Evolutionary conservation across 345 rosid species (phyloP).

Genomic region (Arabidopsis arenosa): DNA sequence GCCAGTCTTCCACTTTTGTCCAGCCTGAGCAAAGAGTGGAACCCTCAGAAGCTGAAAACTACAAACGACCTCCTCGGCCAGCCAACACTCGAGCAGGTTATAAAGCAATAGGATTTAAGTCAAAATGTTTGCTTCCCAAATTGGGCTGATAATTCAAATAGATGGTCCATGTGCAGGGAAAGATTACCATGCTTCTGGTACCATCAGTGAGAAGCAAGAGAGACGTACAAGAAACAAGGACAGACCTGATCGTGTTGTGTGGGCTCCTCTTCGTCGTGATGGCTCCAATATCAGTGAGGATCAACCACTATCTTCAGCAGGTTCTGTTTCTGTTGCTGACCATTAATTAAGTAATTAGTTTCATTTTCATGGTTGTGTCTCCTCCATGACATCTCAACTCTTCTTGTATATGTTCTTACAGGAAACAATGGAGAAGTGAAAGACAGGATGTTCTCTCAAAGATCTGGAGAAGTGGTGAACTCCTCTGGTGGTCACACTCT

Average conservation of each 20-base stretch:
- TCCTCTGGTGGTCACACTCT: constrained; percentile 43
- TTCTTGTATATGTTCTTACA: constrained; percentile 28
- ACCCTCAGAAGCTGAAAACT: constrained; percentile 45
- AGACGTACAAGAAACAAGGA: constrained; percentile 64
- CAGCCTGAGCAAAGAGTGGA: constrained; percentile 53
- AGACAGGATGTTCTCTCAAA: constrained; percentile 42
- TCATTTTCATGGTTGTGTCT: constrained; percentile 14
- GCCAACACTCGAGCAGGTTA: constrained; percentile 46
- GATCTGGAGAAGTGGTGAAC: constrained; percentile 33
- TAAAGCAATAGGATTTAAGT: constrained; percentile 39
- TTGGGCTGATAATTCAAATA: constrained; percentile 19
- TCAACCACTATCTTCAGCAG: constrained; percentile 47
- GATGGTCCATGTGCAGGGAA: constrained; percentile 57
- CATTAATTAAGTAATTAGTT: constrained; percentile 15
- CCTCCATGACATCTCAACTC: constrained; percentile 22
- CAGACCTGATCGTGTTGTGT: constrained; percentile 70
- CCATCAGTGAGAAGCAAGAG: constrained; percentile 56
- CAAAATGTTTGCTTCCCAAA: constrained; percentile 21
- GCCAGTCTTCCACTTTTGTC: constrained; percentile 43
- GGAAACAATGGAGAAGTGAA: constrained; percentile 50
- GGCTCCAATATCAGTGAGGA: constrained; percentile 57
- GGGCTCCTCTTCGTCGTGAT: constrained; percentile 74
- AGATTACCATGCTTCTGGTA: constrained; percentile 50
- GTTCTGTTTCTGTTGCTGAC: constrained; percentile 40
- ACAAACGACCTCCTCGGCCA: constrained; percentile 47